Conservation (phyloP, 441 rosid genomes). For the Syzygium malaccense region DNA sequence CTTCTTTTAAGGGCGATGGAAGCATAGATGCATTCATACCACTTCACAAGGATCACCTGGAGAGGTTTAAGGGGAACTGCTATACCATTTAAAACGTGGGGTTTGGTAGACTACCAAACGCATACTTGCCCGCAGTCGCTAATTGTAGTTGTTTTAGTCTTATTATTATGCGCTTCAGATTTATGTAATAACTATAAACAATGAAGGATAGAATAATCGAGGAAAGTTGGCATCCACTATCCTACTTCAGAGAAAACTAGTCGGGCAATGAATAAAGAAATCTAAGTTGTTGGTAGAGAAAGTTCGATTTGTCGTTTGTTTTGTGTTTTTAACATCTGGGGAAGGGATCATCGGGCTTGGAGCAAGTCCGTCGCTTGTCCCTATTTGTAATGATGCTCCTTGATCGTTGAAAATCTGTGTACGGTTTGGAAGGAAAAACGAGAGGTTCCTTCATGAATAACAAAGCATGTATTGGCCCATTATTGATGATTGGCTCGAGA, state of each 20-base stretch:
- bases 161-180: background rate
- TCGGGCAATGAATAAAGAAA: background rate
- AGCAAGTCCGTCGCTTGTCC: background rate
- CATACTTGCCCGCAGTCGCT: background rate
- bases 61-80: background rate
- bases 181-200: background rate
- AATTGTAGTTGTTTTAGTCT: background rate
- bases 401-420: background rate
- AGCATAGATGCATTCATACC: constrained; percentile 10
- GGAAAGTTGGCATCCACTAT: background rate
- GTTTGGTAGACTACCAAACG: background rate
- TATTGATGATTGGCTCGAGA: background rate
- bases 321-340: background rate
- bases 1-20: constrained; percentile 7
- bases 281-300: background rate
- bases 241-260: background rate
- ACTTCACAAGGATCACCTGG: constrained; percentile 4
- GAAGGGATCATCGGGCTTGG: background rate
- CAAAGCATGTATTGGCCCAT: background rate
- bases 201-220: background rate
- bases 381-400: background rate
- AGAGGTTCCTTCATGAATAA: background rate
- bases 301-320: background rate
- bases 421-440: background rate
- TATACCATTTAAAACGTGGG: background rate